A percentile compares a stretch with the other conserved stretches of the same genome.
These are phyloP conservation scores for Populus tremula DNA, from an alignment of 345 rosid species.

Conservation along the genomic window DNA sequence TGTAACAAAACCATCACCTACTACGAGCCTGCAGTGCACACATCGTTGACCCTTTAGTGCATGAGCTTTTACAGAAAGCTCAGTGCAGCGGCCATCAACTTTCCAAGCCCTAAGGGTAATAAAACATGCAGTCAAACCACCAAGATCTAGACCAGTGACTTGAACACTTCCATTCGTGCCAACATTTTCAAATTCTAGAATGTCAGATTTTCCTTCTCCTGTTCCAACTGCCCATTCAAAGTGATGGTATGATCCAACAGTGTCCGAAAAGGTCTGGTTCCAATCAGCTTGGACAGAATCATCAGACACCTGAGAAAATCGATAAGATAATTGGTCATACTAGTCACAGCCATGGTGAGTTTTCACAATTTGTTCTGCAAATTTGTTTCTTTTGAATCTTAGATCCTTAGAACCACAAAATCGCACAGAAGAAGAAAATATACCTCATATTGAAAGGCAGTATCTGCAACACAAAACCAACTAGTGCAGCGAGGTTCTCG, in stretches of 20 bases:
- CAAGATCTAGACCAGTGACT: conserved; percentile 68
- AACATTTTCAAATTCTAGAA: conserved; percentile 77
- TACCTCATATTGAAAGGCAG: conserved; percentile 84
- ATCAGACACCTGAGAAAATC: conserved; percentile 59
- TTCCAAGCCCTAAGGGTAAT: conserved; percentile 85
- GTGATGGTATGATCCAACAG: conserved; percentile 68
- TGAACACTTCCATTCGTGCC: conserved; percentile 64
- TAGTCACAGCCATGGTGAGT: background rate
- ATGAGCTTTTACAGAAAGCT: conserved; percentile 86
- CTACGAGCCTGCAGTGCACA: conserved; percentile 86
- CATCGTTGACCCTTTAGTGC: conserved; percentile 77
- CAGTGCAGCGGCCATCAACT: conserved; percentile 74
- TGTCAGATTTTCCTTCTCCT: conserved; percentile 81
- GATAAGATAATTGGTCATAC: conserved; percentile 16
- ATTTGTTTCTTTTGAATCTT: background rate
- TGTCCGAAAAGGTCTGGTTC: conserved; percentile 68
- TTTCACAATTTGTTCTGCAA: background rate
- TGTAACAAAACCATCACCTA: conserved; percentile 88
- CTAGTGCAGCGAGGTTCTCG: conserved; percentile 83
- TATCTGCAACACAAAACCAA: conserved; percentile 91
- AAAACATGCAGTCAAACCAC: conserved; percentile 60
- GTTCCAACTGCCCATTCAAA: conserved; percentile 98
- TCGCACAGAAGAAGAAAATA: conserved; percentile 13
- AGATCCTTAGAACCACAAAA: background rate
- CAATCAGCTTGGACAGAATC: conserved; percentile 82